Evolutionary conservation across 106 monocot genomes (phyloP), one percentile per base, ranked within the genome.

Genomic region (Allium cepa): DNA sequence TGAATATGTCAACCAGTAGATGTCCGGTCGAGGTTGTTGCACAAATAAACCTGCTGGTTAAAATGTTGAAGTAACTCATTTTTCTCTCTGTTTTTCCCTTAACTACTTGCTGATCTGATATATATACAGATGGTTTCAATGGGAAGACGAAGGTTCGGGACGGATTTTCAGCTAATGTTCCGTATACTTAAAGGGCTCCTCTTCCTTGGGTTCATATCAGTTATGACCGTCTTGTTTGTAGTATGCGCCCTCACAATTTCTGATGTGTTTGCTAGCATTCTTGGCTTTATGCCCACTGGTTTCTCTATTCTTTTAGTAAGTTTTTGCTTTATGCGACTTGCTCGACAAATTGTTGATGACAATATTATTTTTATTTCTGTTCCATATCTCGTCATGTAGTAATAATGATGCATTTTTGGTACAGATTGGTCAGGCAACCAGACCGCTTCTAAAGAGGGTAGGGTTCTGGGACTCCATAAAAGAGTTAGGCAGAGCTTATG

Each of bases 111-210:
- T 36, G 36, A 36, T 36, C 36, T 36, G 36, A 36, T 36, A 36
- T 36, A 36, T 16, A 58, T 52, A 48, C 78, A 95, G 95, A 83
- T 91, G 91, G 91, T 95, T 81, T 95, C 95, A 47, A 91, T 95
- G 88, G 95, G 95, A 16, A 82, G 95, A 59, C 76, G 81, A 65
- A 88, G 72, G 76, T 95, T 95, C 57, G 85, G 95, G 11, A 88
- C 88, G 9, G 95, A 95, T 63, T 88, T 91, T 53, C 95, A 95
- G 77, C 85, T 95, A 28, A 95, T 91, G 91, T 95, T 95, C 66
- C 76, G 95, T 50, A 95, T 95, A 63, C 88, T 95, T 12, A 95
- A 95, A 55, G 88, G 77, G 12, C 85, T 95, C 53, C 85, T 95
- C 27, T 95, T 95, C 77, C 85, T 95, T 13, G 91, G 95, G 2